phyloP scores from a whole-genome alignment of 805 yeast genomes.

The Yamadazyma sp. region DNA sequence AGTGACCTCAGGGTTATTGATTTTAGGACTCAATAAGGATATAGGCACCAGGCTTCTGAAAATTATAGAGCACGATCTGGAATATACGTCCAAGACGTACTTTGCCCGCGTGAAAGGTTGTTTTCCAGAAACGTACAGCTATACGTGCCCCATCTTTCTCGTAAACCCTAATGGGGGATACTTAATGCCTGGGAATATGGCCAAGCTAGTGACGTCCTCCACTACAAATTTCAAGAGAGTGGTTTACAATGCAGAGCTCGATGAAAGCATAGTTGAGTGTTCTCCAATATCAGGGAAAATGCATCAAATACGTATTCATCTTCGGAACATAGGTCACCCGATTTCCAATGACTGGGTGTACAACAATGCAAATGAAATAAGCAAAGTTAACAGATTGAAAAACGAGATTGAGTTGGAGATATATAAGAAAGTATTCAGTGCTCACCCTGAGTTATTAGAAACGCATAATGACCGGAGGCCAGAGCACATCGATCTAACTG shows the following conservation, averaged over 20 bases:
- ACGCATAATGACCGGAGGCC: background rate
- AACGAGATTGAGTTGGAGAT: constrained; percentile 24
- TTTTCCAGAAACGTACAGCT: constrained; percentile 34
- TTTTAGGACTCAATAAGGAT: constrained; percentile 39
- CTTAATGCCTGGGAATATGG: constrained; percentile 30
- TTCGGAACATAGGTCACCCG: constrained; percentile 68
- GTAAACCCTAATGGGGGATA: constrained; percentile 35
- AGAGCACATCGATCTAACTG: constrained; percentile 1
- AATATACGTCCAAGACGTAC: constrained; percentile 40
- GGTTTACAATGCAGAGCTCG: constrained; percentile 22
- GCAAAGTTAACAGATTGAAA: constrained; percentile 17
- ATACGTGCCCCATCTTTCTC: constrained; percentile 42
- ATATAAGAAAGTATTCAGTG: constrained; percentile 20
- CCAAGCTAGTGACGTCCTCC: constrained; percentile 28
- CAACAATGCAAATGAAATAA: constrained; percentile 17
- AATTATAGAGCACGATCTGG: constrained; percentile 28
- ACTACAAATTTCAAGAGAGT: constrained; percentile 34
- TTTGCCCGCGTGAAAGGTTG: constrained; percentile 44
- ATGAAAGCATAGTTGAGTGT: constrained; percentile 49
- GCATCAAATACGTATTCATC: constrained; percentile 59
- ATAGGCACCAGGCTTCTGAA: constrained; percentile 32
- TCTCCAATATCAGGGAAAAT: constrained; percentile 53
- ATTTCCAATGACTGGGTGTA: constrained; percentile 72
- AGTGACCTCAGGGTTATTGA: constrained; percentile 50
- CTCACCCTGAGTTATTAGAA: constrained; percentile 5